Evolutionary conservation across 192 early-diverging fungal genomes (phyloP), one percentile per base, ranked within the genome.

Genomic region (Coemansia sp.): DNA sequence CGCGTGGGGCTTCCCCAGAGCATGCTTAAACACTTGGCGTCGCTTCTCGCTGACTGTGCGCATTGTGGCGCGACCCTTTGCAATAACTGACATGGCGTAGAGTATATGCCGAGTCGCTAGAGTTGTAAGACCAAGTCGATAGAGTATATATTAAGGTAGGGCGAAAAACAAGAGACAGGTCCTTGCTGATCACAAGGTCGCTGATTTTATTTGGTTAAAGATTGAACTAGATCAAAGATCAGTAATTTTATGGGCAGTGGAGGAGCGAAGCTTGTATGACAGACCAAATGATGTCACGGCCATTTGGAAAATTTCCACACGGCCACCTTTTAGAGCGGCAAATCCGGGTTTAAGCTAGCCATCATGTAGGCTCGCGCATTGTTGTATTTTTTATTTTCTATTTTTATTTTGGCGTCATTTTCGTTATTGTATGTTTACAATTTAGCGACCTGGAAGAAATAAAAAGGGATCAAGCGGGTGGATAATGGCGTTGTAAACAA

Each of bases 11-110:
- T 73, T 76, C 37, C 71, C 79, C 10, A 82, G 66, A 1, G 70
- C 73, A 37, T 82, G 73, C 56, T 82, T 82, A 54, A 82, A 73
- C 46, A 82, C 73, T 22, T 65, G 66, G 7, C 73, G 79, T 20
- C 67, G 56, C 60, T 64, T 65, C 6, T 62, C 43, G 64, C 69
- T 60, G 1, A 59, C 58, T 10, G 60, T 46, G 24, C 79, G 79
- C 20, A 60, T 74, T 0, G 77, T 66, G 1, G 60, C 42, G 7
- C 53, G 36, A 25, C 58, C 51, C 41, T 62, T 59, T 4, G 51
- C 62, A 22, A 68, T 29, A 41, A 61, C 67, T 10, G 67, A 68
- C 67, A 68, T 68, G 60, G 29, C n/a, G n/a, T 32, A 40, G 14
- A 49, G 14, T 25, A 25, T 14, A 49, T 5, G n/a, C 17, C n/a